A percentile compares a stretch with the other conserved stretches of the same genome.
These are phyloP conservation scores for Golubevia sp. DNA, from an alignment of 1,284 basidiomycete genomes.

Conservation along the genomic window DNA sequence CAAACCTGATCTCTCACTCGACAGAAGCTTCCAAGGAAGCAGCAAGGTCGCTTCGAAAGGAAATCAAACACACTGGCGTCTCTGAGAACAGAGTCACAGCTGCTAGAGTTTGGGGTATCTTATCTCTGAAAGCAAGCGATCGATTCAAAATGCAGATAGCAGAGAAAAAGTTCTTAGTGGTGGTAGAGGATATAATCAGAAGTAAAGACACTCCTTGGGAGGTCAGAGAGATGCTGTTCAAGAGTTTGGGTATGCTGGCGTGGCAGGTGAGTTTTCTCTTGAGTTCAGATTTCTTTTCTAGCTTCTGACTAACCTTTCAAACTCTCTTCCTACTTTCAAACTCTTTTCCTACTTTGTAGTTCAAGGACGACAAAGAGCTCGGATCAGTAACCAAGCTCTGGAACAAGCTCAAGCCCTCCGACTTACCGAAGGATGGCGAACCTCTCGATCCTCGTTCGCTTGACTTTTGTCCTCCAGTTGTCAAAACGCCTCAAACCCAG, in stretches of 20 bases:
- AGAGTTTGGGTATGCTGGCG: slow-evolving; percentile 41
- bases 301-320: not conserved
- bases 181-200: slow-evolving; percentile 34
- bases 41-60: slow-evolving; percentile 39
- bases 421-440: slow-evolving; percentile 29
- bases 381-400: slow-evolving; percentile 35
- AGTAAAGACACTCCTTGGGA: slow-evolving; percentile 32
- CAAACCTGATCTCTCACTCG: slow-evolving; percentile 27
- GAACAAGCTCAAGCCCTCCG: slow-evolving; percentile 40
- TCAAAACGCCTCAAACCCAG: not conserved
- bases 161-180: slow-evolving; percentile 40
- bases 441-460: slow-evolving; percentile 2
- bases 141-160: slow-evolving; percentile 42
- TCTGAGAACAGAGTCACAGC: slow-evolving; percentile 31
- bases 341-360: slow-evolving; percentile 11
- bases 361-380: slow-evolving; percentile 30
- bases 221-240: slow-evolving; percentile 38
- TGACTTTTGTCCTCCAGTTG: not conserved
- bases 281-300: not conserved
- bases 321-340: not conserved
- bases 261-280: slow-evolving; percentile 10
- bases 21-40: slow-evolving; percentile 46
- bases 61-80: slow-evolving; percentile 36
- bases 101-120: slow-evolving; percentile 35
- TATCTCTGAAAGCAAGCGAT: slow-evolving; percentile 37